phyloP scores from a whole-genome alignment of 306 rosid genomes.

The Trifolium pratense region DNA sequence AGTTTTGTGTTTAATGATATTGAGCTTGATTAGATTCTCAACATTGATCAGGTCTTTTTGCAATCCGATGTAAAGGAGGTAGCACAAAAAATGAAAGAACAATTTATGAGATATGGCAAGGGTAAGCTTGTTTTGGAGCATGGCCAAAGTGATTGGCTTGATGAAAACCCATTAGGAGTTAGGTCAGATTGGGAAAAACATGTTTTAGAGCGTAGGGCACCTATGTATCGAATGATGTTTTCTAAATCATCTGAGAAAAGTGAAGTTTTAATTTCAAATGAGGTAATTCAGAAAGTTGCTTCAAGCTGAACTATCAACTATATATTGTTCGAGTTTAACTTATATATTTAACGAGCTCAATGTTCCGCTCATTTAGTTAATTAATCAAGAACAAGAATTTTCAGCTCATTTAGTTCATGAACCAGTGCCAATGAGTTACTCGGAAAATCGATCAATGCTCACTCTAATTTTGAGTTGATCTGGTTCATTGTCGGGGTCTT shows the following conservation, averaged over 20 bases:
- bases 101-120: constrained; percentile 65
- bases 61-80: constrained; percentile 83
- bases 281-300: constrained; percentile 35
- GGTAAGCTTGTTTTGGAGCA: constrained; percentile 62
- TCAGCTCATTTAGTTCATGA: background rate
- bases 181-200: constrained; percentile 89
- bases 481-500: background rate
- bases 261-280: constrained; percentile 42
- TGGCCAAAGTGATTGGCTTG: constrained; percentile 65
- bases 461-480: background rate
- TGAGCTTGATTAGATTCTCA: constrained; percentile 14
- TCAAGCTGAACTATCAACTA: background rate
- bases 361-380: background rate
- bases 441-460: background rate
- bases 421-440: background rate
- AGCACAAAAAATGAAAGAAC: constrained; percentile 74
- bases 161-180: constrained; percentile 81
- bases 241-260: constrained; percentile 46
- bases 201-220: constrained; percentile 73
- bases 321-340: background rate
- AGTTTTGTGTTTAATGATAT: constrained; percentile 29
- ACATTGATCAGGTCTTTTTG: constrained; percentile 71
- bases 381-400: background rate
- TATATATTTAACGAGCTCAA: background rate
- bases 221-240: constrained; percentile 37